Evolutionary conservation across 106 monocot species (phyloP).

Genomic region (Triglochin maritima): DNA sequence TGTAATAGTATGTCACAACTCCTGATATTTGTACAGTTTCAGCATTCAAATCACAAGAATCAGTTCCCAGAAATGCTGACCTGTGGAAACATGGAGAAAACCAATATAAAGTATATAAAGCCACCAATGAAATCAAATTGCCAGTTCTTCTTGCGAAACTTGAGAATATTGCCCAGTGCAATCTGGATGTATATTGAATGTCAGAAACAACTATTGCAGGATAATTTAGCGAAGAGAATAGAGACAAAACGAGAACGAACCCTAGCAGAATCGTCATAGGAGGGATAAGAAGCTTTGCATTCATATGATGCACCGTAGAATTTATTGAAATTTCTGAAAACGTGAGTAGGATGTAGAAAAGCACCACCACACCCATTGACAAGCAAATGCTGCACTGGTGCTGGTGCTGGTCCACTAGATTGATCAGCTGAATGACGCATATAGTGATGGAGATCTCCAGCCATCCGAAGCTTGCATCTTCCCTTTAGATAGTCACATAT

Average conservation of each 20-base stretch:
- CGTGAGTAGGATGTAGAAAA: conserved; percentile 95
- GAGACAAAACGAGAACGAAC: conserved; percentile 24
- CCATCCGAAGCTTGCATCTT: conserved; percentile 88
- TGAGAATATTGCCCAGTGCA: conserved; percentile 78
- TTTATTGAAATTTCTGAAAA: conserved; percentile 72
- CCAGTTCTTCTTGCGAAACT: conserved; percentile 97
- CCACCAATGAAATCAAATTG: conserved; percentile 95
- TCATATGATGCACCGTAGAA: conserved; percentile 71
- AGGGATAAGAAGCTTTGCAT: conserved; percentile 79
- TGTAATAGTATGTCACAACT: too few relatives aligned
- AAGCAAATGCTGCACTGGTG: conserved; percentile 71
- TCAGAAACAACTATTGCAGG: background rate
- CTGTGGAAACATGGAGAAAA: conserved; percentile 95
- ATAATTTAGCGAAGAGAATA: too few relatives aligned
- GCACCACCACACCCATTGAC: conserved; percentile 99
- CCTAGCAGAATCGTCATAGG: conserved; percentile 83
- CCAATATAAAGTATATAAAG: conserved; percentile 76
- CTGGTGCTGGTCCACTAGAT: conserved; percentile 42
- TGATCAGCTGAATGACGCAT: conserved; percentile 80
- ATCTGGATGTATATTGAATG: conserved; percentile 34
- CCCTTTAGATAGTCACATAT: conserved; percentile 81
- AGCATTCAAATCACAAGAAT: too few relatives aligned
- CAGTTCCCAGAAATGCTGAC: too few relatives aligned
- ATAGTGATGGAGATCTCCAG: conserved; percentile 98
- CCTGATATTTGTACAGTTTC: too few relatives aligned